Percentiles rank a stretch among this genome's conserved stretches.
Evolutionary conservation across 2,329 filamentous ascomycete species (phyloP).

Genomic region (Ophiostoma sp.): DNA sequence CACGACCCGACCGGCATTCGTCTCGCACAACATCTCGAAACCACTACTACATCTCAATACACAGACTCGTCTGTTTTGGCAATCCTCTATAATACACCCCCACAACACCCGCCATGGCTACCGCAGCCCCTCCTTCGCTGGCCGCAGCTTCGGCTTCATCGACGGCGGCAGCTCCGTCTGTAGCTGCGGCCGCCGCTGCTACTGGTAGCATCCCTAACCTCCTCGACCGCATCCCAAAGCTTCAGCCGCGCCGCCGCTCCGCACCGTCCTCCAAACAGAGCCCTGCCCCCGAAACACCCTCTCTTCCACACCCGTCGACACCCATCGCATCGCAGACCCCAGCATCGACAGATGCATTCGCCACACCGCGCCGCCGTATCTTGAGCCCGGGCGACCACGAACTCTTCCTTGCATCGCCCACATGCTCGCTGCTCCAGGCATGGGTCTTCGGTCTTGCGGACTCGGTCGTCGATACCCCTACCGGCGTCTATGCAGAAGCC

Average conservation of each 20-base stretch:
- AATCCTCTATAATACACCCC: neutral
- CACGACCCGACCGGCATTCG: neutral
- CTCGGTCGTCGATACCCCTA: conserved; percentile 60
- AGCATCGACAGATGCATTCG: conserved; percentile 41
- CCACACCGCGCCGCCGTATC: conserved; percentile 69
- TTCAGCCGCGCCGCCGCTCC: conserved; percentile 58
- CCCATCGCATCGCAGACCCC: conserved; percentile 37
- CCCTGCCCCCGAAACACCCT: conserved; percentile 70
- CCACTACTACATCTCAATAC: too few relatives aligned
- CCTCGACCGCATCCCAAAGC: conserved; percentile 57
- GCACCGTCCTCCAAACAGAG: conserved; percentile 47
- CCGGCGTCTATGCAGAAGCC: conserved; percentile 32
- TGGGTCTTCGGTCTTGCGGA: conserved; percentile 87
- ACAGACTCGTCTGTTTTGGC: neutral
- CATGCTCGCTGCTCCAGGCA: conserved; percentile 68
- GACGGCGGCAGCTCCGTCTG: conserved; percentile 7
- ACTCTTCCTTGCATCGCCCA: conserved; percentile 70
- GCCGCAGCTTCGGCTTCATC: neutral
- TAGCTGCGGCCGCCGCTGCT: conserved; percentile 14
- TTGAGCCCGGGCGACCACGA: conserved; percentile 74
- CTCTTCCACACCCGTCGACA: conserved; percentile 60
- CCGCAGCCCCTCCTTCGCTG: neutral
- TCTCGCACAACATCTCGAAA: neutral
- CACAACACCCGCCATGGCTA: neutral
- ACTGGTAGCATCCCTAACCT: conserved; percentile 41